A percentile compares a stretch with the other conserved stretches of the same genome.
Evolutionary conservation across 495 filamentous ascomycete species (phyloP).

Genomic region (Pyrenopolyporus hunteri): DNA sequence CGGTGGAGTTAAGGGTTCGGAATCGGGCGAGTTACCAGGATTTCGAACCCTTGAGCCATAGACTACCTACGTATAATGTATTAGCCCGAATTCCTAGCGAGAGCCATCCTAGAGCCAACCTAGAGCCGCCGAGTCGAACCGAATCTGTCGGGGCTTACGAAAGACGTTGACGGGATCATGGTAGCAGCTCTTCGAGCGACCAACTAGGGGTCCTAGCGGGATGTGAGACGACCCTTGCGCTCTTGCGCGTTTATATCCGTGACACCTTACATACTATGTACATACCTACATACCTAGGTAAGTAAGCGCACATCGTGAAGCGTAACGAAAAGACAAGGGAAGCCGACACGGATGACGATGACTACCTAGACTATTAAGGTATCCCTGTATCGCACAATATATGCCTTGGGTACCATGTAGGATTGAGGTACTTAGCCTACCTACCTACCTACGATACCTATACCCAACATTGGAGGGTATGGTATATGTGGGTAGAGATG

Average conservation of each 20-base stretch:
- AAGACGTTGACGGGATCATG: slow-evolving; percentile 10
- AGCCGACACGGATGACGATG: neutral
- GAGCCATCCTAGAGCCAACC: slow-evolving; percentile 1
- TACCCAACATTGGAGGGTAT: too few relatives aligned
- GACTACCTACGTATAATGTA: slow-evolving; percentile 2
- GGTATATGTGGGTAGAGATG: too few relatives aligned
- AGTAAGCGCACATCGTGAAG: too few relatives aligned
- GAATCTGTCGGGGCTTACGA: neutral
- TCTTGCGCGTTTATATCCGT: slow-evolving; percentile 13
- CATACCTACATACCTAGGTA: too few relatives aligned
- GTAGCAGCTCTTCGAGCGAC: neutral
- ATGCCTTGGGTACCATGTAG: too few relatives aligned
- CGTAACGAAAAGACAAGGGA: neutral
- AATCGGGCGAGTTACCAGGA: slow-evolving; percentile 10
- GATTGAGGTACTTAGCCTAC: too few relatives aligned
- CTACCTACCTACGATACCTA: too few relatives aligned
- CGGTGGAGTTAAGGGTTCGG: slow-evolving; percentile 15
- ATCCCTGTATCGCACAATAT: too few relatives aligned
- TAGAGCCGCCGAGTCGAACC: slow-evolving; percentile 17
- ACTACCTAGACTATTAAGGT: too few relatives aligned
- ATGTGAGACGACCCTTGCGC: slow-evolving; percentile 22
- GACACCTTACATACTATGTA: slow-evolving; percentile 7
- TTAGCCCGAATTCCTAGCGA: slow-evolving; percentile 9
- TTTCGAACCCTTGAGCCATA: neutral
- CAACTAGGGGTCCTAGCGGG: neutral